Evolutionary conservation across 2,329 filamentous ascomycete species (phyloP).

Genomic region (Chaetomium sp.): DNA sequence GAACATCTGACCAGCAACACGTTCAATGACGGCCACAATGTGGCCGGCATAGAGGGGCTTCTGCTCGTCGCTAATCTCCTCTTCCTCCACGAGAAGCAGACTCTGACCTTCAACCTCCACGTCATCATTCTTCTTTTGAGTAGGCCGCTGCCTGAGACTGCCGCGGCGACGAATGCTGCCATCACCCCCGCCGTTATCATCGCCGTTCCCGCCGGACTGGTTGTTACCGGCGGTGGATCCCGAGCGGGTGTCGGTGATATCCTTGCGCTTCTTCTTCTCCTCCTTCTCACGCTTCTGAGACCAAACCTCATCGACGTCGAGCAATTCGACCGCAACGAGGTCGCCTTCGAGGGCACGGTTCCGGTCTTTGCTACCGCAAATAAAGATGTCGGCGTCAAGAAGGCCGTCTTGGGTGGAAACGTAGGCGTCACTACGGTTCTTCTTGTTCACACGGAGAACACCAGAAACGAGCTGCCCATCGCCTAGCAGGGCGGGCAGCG

Average conservation of each 20-base stretch:
- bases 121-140: conserved; percentile 99
- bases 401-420: conserved; percentile 83
- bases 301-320: conserved; percentile 98
- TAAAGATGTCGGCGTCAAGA: conserved; percentile 97
- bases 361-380: conserved; percentile 97
- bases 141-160: conserved; percentile 91
- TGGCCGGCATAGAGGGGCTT: conserved; percentile 97
- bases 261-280: conserved; percentile 99
- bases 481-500: conserved; percentile 78
- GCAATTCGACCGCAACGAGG: conserved; percentile 87
- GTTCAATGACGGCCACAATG: conserved; percentile 94
- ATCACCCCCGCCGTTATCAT: conserved; percentile 57
- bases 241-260: conserved; percentile 85
- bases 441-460: conserved; percentile 97
- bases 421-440: conserved; percentile 97
- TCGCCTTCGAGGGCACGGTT: conserved; percentile 96
- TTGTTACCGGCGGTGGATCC: conserved; percentile 68
- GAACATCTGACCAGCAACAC: conserved; percentile 97
- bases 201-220: conserved; percentile 56
- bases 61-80: conserved; percentile 97
- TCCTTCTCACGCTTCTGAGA: conserved; percentile 98
- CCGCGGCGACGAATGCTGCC: conserved; percentile 87
- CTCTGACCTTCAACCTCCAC: conserved; percentile 98
- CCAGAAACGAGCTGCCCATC: conserved; percentile 94
- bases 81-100: conserved; percentile 90